Evolutionary conservation across 2,329 filamentous ascomycete genomes (phyloP).

Genomic region (Penicillium verrucosum): DNA sequence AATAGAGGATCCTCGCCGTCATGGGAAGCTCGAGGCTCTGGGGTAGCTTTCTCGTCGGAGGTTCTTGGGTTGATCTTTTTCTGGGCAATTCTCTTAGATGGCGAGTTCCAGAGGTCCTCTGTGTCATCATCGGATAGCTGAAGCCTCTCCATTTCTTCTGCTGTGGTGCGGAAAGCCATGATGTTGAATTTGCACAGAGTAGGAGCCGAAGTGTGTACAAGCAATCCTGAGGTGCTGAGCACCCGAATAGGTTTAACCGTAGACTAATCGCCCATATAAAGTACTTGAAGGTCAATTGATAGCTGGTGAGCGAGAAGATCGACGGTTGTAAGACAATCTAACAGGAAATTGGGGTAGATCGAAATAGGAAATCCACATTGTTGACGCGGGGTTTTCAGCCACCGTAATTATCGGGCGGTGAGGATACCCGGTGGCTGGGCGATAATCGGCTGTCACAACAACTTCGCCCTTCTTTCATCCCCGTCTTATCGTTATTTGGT

Average conservation of each 20-base stretch:
- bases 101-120: slow-evolving; percentile 59
- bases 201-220: neutral
- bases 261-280: neutral
- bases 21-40: slow-evolving; percentile 36
- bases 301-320: neutral
- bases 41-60: slow-evolving; percentile 34
- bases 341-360: slow-evolving; percentile 2
- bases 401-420: slow-evolving; percentile 17
- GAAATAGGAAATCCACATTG: slow-evolving; percentile 18
- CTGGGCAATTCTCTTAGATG: slow-evolving; percentile 40
- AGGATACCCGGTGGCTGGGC: slow-evolving; percentile 21
- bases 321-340: neutral
- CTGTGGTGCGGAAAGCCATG: slow-evolving; percentile 38
- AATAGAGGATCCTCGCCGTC: slow-evolving; percentile 52
- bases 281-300: neutral
- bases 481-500: slow-evolving; percentile 6
- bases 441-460: slow-evolving; percentile 18
- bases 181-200: slow-evolving; percentile 17
- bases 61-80: slow-evolving; percentile 32
- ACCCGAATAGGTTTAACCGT: neutral
- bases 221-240: neutral
- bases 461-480: slow-evolving; percentile 19
- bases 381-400: slow-evolving; percentile 14
- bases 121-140: slow-evolving; percentile 55
- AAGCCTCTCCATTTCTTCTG: slow-evolving; percentile 51